A percentile compares a stretch with the other conserved stretches of the same genome.
Evolutionary conservation across 306 rosid genomes (phyloP).

Genomic region (Castanea sativa): DNA sequence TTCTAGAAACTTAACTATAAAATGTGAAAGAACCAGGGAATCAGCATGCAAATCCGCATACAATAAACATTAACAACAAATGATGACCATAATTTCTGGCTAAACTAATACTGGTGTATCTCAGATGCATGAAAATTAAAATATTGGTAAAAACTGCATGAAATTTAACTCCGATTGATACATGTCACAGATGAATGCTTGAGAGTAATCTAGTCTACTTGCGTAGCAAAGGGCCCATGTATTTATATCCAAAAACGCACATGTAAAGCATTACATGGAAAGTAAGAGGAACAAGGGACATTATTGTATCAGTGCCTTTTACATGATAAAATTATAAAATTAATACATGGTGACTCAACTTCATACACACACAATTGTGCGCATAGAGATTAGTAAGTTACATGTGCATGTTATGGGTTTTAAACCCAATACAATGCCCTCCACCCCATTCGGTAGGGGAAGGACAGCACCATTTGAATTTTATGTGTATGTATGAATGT

Average conservation of each 20-base stretch:
- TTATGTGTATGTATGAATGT: too few relatives aligned
- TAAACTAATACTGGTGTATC: not conserved
- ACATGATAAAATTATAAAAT: not conserved
- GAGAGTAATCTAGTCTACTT: not conserved
- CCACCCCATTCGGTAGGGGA: not conserved
- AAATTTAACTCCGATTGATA: not conserved
- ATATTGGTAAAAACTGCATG: not conserved
- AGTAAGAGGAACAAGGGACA: not conserved
- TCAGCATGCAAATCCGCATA: not conserved
- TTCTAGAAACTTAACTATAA: not conserved
- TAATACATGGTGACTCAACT: not conserved
- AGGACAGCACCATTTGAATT: not conserved
- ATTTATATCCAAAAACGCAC: not conserved
- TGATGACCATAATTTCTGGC: not conserved
- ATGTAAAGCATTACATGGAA: not conserved
- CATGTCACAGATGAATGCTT: not conserved
- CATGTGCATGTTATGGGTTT: not conserved
- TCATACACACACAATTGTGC: not conserved
- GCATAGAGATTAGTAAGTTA: not conserved
- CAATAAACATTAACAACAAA: not conserved
- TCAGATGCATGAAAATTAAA: not conserved
- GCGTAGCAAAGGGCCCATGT: not conserved
- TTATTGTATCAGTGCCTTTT: not conserved
- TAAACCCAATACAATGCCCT: not conserved
- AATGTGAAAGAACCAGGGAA: conserved; percentile 4